Percentiles rank a stretch among this genome's conserved stretches.
Conservation (phyloP, 139 green algal genomes). For the Volvox africanus region DNA sequence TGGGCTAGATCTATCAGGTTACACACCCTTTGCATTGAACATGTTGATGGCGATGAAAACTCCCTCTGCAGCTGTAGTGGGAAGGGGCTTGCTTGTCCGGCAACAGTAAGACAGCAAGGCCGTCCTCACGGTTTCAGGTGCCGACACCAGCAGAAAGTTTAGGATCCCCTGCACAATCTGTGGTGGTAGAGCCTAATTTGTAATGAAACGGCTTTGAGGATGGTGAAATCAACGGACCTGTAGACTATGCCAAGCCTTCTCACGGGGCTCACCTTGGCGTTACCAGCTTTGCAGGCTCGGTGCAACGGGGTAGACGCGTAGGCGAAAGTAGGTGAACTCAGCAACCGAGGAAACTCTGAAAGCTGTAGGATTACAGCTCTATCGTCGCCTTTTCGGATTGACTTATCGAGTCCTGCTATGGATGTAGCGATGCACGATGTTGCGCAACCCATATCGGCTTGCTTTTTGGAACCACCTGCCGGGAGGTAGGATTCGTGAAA, state of each 20-base stretch:
- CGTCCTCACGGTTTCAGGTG: background rate
- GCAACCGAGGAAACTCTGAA: background rate
- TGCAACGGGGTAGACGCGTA: background rate
- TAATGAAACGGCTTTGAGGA: background rate
- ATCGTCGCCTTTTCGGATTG: background rate
- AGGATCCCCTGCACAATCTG: background rate
- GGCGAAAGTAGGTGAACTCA: background rate
- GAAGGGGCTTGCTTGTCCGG: background rate
- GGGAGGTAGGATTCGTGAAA: no score
- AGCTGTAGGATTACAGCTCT: background rate
- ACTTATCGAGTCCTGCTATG: background rate
- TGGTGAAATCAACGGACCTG: background rate
- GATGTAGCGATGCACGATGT: background rate
- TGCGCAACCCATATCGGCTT: background rate
- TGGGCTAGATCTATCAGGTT: background rate
- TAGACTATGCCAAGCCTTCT: background rate
- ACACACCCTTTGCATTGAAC: conserved; percentile 8
- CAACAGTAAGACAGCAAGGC: conserved; percentile 36
- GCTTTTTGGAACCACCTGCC: no score
- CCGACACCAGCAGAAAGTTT: background rate
- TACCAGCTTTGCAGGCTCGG: background rate
- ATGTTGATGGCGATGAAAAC: background rate
- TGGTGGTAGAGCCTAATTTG: background rate
- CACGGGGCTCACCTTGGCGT: background rate
- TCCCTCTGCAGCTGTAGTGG: background rate